phyloP scores from a whole-genome alignment of 2,329 filamentous ascomycete genomes.

The Dendrostoma leiphaemia region DNA sequence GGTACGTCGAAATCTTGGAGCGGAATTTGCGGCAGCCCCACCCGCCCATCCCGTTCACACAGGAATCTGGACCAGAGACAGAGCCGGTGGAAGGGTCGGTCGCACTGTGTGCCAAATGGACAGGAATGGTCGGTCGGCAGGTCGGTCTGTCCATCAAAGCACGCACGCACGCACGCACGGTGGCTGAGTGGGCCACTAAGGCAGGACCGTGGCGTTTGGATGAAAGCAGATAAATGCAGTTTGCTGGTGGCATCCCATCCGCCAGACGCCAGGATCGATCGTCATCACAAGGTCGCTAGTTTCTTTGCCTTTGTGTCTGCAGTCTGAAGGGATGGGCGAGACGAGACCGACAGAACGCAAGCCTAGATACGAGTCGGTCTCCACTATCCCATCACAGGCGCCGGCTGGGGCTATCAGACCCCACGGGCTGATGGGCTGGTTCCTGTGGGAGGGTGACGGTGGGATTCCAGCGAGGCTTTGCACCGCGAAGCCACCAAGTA shows the following conservation, averaged over 20 bases:
- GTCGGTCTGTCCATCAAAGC: too few relatives aligned
- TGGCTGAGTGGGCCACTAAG: too few relatives aligned
- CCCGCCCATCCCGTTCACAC: too few relatives aligned
- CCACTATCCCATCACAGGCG: not conserved
- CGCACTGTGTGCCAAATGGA: not conserved
- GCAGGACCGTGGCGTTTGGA: slow-evolving; percentile 13
- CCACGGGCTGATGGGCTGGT: slow-evolving; percentile 3
- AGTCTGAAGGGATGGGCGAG: too few relatives aligned
- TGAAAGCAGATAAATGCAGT: slow-evolving; percentile 12
- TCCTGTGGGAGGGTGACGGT: slow-evolving; percentile 9
- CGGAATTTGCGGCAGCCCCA: too few relatives aligned
- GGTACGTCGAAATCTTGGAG: not conserved
- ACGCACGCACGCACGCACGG: too few relatives aligned
- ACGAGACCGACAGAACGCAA: too few relatives aligned
- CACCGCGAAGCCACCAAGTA: slow-evolving; percentile 7
- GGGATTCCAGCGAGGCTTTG: slow-evolving; percentile 5
- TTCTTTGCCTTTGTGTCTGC: slow-evolving; percentile 9
- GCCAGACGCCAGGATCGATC: too few relatives aligned
- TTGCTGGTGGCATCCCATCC: too few relatives aligned
- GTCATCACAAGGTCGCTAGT: slow-evolving; percentile 3
- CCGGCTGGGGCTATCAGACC: slow-evolving; percentile 2
- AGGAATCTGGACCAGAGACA: too few relatives aligned
- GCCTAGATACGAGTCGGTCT: not conserved
- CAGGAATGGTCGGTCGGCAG: too few relatives aligned
- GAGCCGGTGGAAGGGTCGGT: not conserved